Evolutionary conservation across 2,329 filamentous ascomycete genomes (phyloP).

Genomic region (Diaporthe destruens): DNA sequence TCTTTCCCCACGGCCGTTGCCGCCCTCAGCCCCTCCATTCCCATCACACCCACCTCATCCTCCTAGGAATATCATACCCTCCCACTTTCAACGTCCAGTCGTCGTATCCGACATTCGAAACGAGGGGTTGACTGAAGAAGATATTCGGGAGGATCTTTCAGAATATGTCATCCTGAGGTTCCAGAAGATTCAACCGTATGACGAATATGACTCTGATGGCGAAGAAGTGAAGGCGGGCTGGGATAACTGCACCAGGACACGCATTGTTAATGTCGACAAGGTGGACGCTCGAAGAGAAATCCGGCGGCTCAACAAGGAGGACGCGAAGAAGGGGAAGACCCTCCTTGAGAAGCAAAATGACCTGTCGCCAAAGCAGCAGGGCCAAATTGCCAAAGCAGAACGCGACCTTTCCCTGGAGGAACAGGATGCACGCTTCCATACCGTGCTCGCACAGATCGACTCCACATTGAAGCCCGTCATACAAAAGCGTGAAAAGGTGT

Average conservation of each 20-base stretch:
- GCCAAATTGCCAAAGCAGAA: conserved; percentile 57
- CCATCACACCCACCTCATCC: conserved; percentile 33
- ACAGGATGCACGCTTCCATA: conserved; percentile 54
- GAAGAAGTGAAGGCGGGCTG: conserved; percentile 53
- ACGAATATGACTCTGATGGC: conserved; percentile 55
- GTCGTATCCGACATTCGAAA: conserved; percentile 54
- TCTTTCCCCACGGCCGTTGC: conserved; percentile 17
- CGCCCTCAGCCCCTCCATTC: background rate
- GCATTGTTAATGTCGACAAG: conserved; percentile 54
- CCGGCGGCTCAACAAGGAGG: conserved; percentile 52
- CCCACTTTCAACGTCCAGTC: conserved; percentile 39
- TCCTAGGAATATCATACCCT: conserved; percentile 33
- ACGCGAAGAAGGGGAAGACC: conserved; percentile 55
- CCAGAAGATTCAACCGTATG: conserved; percentile 52
- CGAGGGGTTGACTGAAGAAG: conserved; percentile 53
- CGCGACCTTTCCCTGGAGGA: conserved; percentile 52
- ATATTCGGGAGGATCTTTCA: conserved; percentile 56
- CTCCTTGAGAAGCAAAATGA: conserved; percentile 39
- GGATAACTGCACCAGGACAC: conserved; percentile 53
- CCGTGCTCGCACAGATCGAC: conserved; percentile 60
- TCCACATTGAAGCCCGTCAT: conserved; percentile 49
- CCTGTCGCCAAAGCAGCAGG: conserved; percentile 53
- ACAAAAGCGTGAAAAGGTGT: conserved; percentile 28
- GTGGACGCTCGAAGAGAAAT: conserved; percentile 54
- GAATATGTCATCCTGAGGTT: conserved; percentile 57